Conservation (phyloP, 2,329 filamentous ascomycete species). For the Cladosporium sp. region DNA sequence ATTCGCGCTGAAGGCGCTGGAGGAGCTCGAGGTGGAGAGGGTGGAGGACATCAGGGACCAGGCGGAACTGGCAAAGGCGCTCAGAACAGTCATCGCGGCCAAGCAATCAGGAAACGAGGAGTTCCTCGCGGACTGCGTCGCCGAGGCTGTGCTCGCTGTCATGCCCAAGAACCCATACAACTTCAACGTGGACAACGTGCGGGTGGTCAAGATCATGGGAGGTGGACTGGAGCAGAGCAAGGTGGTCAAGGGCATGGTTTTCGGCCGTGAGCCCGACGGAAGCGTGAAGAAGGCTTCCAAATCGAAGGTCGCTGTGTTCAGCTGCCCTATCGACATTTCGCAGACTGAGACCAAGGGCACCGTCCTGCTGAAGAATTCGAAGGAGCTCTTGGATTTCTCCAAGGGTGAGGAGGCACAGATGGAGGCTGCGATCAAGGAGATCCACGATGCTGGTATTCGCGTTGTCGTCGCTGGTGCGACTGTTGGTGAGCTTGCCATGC, state of each 20-base stretch:
- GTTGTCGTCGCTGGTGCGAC: conserved; percentile 89
- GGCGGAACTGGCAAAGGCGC: conserved; percentile 86
- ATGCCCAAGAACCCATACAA: conserved; percentile 92
- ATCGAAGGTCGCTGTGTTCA: conserved; percentile 96
- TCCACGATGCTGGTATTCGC: conserved; percentile 87
- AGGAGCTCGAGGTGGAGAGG: conserved; percentile 81
- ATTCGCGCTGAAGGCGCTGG: conserved; percentile 78
- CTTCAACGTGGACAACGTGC: conserved; percentile 99
- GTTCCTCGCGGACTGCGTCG: conserved; percentile 77
- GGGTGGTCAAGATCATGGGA: conserved; percentile 99
- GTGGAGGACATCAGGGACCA: conserved; percentile 78
- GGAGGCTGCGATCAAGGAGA: conserved; percentile 87
- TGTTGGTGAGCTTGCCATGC: conserved; percentile 92
- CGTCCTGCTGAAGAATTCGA: conserved; percentile 90
- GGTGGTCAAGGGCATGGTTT: conserved; percentile 98
- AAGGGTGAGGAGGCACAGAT: conserved; percentile 94
- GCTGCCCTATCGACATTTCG: conserved; percentile 89
- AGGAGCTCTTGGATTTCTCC: conserved; percentile 98
- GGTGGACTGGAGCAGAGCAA: conserved; percentile 89
- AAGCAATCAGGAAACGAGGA: conserved; percentile 96
- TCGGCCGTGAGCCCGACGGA: conserved; percentile 91
- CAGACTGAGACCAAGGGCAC: conserved; percentile 99
- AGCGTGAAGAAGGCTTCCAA: conserved; percentile 81
- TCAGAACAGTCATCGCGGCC: conserved; percentile 90
- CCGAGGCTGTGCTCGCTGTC: conserved; percentile 78